Percentiles rank a stretch among this genome's conserved stretches.
Conservation (phyloP, 2,329 filamentous ascomycete genomes). For the Pseudogymnoascus sp. region DNA sequence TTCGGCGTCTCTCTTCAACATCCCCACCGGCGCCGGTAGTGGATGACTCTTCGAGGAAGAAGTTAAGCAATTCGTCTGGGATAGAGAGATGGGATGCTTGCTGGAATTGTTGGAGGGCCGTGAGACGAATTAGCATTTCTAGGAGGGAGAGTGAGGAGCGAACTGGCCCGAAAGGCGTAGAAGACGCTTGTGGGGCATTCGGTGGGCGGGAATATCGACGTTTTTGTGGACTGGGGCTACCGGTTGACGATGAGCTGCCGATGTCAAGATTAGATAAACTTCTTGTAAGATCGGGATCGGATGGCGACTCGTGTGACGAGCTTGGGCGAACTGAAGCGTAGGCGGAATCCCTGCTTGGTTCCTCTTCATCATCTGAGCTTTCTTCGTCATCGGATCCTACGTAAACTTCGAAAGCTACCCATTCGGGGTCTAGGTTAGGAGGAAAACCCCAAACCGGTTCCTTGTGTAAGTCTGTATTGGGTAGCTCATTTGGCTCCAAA, state of each 20-base stretch:
- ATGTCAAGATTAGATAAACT: slow-evolving; percentile 21
- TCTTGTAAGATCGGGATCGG: slow-evolving; percentile 13
- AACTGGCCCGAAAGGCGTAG: slow-evolving; percentile 40
- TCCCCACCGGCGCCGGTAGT: slow-evolving; percentile 58
- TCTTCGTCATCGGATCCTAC: slow-evolving; percentile 47
- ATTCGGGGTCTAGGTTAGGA: slow-evolving; percentile 61
- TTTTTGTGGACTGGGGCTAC: slow-evolving; percentile 10
- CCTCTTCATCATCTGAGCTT: slow-evolving; percentile 18
- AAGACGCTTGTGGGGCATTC: slow-evolving; percentile 12
- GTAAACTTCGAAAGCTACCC: slow-evolving; percentile 67
- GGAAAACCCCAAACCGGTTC: slow-evolving; percentile 43
- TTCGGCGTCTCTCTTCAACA: slow-evolving; percentile 48
- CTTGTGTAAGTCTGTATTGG: slow-evolving; percentile 6
- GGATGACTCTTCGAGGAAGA: slow-evolving; percentile 61
- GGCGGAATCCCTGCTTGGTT: slow-evolving; percentile 19
- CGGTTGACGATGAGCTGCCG: slow-evolving; percentile 17
- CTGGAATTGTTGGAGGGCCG: slow-evolving; percentile 65
- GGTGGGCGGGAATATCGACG: background rate
- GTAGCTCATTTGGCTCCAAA: slow-evolving; percentile 13
- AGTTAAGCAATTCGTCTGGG: slow-evolving; percentile 63
- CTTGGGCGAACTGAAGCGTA: slow-evolving; percentile 19
- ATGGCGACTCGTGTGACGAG: slow-evolving; percentile 14
- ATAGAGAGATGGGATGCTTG: slow-evolving; percentile 64
- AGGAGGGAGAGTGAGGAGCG: slow-evolving; percentile 62
- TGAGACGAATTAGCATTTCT: slow-evolving; percentile 63